Percentiles rank a stretch among this genome's conserved stretches.
Evolutionary conservation across 2,329 filamentous ascomycete genomes (phyloP).

Genomic region (Grosmannia serpens): DNA sequence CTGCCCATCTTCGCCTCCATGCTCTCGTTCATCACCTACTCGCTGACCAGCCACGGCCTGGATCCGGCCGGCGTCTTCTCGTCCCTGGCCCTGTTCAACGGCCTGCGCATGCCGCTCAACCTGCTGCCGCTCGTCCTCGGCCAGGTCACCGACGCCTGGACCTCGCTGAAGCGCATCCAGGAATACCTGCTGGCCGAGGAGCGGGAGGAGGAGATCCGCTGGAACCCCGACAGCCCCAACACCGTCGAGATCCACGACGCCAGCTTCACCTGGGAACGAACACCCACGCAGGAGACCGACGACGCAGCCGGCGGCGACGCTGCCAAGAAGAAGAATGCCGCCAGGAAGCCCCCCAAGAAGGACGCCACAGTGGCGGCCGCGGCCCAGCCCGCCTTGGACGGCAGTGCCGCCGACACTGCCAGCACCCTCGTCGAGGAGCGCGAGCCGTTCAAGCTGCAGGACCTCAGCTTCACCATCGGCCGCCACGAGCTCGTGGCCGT

Average conservation of each 20-base stretch:
- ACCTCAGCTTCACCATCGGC: slow-evolving; percentile 55
- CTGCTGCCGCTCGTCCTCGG: slow-evolving; percentile 79
- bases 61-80: slow-evolving; percentile 77
- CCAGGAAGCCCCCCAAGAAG: background rate
- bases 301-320: slow-evolving; percentile 32
- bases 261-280: slow-evolving; percentile 79
- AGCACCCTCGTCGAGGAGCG: slow-evolving; percentile 46
- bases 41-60: slow-evolving; percentile 53
- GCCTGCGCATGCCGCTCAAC: slow-evolving; percentile 80
- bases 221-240: slow-evolving; percentile 45
- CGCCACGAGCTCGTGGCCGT: slow-evolving; percentile 70
- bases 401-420: slow-evolving; percentile 37
- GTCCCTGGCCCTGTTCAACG: slow-evolving; percentile 87
- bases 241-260: slow-evolving; percentile 63
- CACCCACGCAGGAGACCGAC: slow-evolving; percentile 41
- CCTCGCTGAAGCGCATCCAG: slow-evolving; percentile 73
- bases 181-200: slow-evolving; percentile 85
- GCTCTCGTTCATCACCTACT: slow-evolving; percentile 82
- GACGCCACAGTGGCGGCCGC: no score
- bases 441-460: slow-evolving; percentile 62
- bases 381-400: slow-evolving; percentile 13
- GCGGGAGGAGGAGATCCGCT: slow-evolving; percentile 55
- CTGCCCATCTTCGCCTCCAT: slow-evolving; percentile 92
- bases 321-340: slow-evolving; percentile 11
- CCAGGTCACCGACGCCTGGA: slow-evolving; percentile 80